Percentiles rank a stretch among this genome's conserved stretches.
Conservation (phyloP, 306 rosid species). For the Quercus agrifolia region DNA sequence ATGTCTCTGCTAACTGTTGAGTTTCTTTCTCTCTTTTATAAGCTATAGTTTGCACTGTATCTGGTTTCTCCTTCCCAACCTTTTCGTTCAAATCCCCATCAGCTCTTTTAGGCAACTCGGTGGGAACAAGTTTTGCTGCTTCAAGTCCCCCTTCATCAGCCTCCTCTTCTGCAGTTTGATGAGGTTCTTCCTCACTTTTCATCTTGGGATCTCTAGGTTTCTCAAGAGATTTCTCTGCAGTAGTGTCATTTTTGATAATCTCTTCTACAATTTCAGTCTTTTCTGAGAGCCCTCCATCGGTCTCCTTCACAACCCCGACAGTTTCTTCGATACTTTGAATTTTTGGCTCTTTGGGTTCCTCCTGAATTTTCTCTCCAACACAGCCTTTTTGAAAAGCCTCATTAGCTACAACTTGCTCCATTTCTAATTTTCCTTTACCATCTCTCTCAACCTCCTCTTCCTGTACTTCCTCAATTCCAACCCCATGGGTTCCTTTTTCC, state of each 20-base stretch:
- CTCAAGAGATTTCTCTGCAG: not conserved
- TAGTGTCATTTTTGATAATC: not conserved
- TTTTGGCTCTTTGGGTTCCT: not conserved
- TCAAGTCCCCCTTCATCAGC: not conserved
- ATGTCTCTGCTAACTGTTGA: too few relatives aligned
- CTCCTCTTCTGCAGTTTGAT: not conserved
- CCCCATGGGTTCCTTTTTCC: conserved; percentile 46
- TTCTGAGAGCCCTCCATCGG: not conserved
- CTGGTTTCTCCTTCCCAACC: not conserved
- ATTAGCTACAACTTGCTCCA: not conserved
- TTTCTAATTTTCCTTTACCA: not conserved
- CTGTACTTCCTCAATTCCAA: conserved; percentile 49
- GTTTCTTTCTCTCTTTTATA: not conserved
- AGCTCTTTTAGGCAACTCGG: not conserved
- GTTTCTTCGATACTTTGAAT: not conserved
- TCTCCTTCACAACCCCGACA: not conserved
- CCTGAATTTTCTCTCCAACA: not conserved
- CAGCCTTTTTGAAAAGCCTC: not conserved
- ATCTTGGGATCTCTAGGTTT: not conserved
- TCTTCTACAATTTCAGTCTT: not conserved
- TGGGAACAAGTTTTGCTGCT: not conserved
- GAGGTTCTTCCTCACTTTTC: not conserved
- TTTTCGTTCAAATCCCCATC: not conserved
- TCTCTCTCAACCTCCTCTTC: conserved; percentile 26
- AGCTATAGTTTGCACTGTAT: not conserved